These are phyloP conservation scores for Glycine tomentella DNA, from an alignment of 306 rosid species.

Conservation along the genomic window DNA sequence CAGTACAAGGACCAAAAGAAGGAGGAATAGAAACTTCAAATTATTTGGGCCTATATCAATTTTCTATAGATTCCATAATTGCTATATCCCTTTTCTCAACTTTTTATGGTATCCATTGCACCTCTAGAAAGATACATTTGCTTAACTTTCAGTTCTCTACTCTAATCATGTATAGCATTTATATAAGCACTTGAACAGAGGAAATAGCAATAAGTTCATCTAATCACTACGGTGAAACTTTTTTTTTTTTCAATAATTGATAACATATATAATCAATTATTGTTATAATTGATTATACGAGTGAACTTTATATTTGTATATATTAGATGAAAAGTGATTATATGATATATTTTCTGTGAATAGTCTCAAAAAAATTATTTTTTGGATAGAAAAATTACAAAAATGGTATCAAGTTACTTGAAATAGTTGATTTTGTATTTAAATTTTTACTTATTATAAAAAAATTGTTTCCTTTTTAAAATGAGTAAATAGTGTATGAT, in stretches of 20 bases:
- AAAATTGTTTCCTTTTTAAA: background rate
- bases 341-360: background rate
- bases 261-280: background rate
- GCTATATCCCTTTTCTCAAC: conserved; percentile 22
- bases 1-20: conserved; percentile 37
- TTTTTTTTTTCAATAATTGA: conserved; percentile 25
- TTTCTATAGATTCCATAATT: conserved; percentile 50
- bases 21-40: conserved; percentile 49
- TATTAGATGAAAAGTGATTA: background rate
- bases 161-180: conserved; percentile 19
- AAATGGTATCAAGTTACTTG: too few relatives aligned
- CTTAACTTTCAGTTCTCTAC: conserved; percentile 40
- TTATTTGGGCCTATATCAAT: conserved; percentile 46
- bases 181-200: conserved; percentile 2
- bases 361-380: too few relatives aligned
- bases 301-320: background rate
- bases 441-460: too few relatives aligned
- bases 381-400: too few relatives aligned
- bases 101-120: conserved; percentile 41
- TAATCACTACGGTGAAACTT: background rate
- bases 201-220: conserved; percentile 10
- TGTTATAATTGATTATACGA: background rate
- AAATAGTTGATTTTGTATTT: too few relatives aligned
- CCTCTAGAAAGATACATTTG: conserved; percentile 31
- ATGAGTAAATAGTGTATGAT: background rate